Percentiles rank a stretch among this genome's conserved stretches.
Evolutionary conservation across 805 yeast species (phyloP).

Genomic region (Ogataea pilisensis): DNA sequence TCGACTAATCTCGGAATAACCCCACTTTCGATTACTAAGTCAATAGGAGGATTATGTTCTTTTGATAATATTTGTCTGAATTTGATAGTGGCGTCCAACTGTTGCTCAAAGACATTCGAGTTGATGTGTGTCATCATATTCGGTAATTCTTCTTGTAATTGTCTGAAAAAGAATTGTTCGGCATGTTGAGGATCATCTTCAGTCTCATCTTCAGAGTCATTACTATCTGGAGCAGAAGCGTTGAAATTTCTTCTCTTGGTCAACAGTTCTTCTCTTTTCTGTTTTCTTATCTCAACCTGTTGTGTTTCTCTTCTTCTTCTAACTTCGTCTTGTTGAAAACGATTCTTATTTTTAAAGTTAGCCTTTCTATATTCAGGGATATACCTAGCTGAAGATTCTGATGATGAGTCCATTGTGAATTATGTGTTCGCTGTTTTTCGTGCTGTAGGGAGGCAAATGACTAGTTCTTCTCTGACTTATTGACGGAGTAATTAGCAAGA

Average conservation of each 20-base stretch:
- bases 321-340: constrained; percentile 92
- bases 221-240: constrained; percentile 38
- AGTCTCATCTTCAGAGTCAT: constrained; percentile 52
- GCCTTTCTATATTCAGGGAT: constrained; percentile 98
- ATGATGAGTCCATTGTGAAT: constrained; percentile 52
- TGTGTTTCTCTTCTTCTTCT: constrained; percentile 98
- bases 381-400: constrained; percentile 71
- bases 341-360: constrained; percentile 88
- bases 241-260: constrained; percentile 87
- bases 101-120: constrained; percentile 71
- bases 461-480: no score
- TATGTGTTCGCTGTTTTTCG: background rate
- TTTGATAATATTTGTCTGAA: constrained; percentile 91
- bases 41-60: constrained; percentile 95
- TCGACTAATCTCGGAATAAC: constrained; percentile 89
- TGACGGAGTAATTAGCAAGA: no score
- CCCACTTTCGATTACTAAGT: constrained; percentile 86
- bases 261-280: constrained; percentile 90
- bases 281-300: constrained; percentile 94
- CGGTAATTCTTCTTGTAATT: constrained; percentile 69
- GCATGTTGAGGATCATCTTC: constrained; percentile 28
- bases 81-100: constrained; percentile 83
- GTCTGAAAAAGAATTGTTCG: constrained; percentile 37
- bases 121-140: constrained; percentile 77
- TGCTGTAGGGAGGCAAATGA: no score